These are phyloP conservation scores for Epicoccum sorghinum DNA, from an alignment of 2,329 filamentous ascomycete genomes.

Conservation along the genomic window DNA sequence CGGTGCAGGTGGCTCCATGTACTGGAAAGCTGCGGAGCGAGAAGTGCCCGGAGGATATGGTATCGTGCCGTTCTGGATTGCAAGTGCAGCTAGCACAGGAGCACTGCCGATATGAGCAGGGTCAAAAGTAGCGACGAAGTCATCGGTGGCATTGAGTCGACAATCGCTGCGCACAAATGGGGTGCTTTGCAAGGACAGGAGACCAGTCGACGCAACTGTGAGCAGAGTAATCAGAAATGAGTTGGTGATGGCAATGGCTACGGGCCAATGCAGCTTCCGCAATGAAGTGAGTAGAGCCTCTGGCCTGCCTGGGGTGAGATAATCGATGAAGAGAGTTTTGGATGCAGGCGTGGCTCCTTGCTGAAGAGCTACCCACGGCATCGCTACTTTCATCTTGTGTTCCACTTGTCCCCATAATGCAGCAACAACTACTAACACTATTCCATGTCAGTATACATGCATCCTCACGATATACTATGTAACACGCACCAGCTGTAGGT, in stretches of 20 bases:
- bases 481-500: conserved; percentile 10
- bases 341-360: conserved; percentile 1
- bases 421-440: conserved; percentile 16
- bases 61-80: not conserved
- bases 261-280: conserved; percentile 1
- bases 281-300: not conserved
- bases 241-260: not conserved
- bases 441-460: not conserved
- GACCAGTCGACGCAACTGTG: conserved; percentile 1
- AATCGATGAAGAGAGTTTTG: conserved; percentile 15
- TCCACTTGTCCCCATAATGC: conserved; percentile 16
- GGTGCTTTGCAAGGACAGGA: not conserved
- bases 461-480: not conserved
- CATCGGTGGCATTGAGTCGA: not conserved
- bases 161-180: not conserved
- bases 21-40: not conserved
- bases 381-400: conserved; percentile 6
- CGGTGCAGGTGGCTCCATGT: not conserved
- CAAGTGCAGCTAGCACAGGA: not conserved
- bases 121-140: not conserved
- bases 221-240: conserved; percentile 1
- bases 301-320: conserved; percentile 6
- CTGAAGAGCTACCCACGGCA: conserved; percentile 12
- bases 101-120: not conserved
- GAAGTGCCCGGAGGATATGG: not conserved